phyloP scores from a whole-genome alignment of 441 rosid genomes.

The Eruca vesicaria region DNA sequence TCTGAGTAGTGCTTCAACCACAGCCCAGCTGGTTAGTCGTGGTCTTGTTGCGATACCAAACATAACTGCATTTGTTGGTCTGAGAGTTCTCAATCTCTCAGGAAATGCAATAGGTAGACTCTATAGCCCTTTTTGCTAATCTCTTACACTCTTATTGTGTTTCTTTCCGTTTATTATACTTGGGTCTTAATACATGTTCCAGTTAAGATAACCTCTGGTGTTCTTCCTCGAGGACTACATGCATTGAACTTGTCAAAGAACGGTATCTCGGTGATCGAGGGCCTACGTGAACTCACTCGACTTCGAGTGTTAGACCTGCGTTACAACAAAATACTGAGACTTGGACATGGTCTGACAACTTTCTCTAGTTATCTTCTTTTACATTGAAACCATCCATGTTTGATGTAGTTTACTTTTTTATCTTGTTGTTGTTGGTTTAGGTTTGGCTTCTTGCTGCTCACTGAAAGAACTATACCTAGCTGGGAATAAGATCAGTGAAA shows the following conservation, averaged over 20 bases:
- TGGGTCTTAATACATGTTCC: slow-evolving; percentile 15
- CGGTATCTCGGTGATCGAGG: slow-evolving; percentile 78
- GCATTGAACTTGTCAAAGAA: slow-evolving; percentile 76
- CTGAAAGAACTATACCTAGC: slow-evolving; percentile 92
- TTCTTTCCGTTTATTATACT: not conserved
- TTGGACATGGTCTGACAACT: slow-evolving; percentile 76
- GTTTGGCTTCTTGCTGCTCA: slow-evolving; percentile 90
- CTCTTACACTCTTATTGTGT: not conserved
- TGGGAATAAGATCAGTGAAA: slow-evolving; percentile 88
- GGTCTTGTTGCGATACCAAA: slow-evolving; percentile 74
- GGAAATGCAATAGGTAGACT: slow-evolving; percentile 79
- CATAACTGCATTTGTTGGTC: slow-evolving; percentile 66
- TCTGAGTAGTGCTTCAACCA: slow-evolving; percentile 59
- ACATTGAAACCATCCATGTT: not conserved
- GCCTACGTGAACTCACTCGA: slow-evolving; percentile 86
- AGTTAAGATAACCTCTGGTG: slow-evolving; percentile 83
- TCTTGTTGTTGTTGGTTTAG: slow-evolving; percentile 33
- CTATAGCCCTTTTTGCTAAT: slow-evolving; percentile 21
- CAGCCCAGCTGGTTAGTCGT: slow-evolving; percentile 75
- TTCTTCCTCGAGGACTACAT: slow-evolving; percentile 95
- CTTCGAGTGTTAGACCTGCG: slow-evolving; percentile 94
- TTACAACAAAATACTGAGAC: slow-evolving; percentile 78
- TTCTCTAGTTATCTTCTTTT: slow-evolving; percentile 1
- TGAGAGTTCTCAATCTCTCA: slow-evolving; percentile 83
- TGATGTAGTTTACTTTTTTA: not conserved